phyloP scores from a whole-genome alignment of 192 early-diverging fungal species.

The Gamsiella multidivaricata region DNA sequence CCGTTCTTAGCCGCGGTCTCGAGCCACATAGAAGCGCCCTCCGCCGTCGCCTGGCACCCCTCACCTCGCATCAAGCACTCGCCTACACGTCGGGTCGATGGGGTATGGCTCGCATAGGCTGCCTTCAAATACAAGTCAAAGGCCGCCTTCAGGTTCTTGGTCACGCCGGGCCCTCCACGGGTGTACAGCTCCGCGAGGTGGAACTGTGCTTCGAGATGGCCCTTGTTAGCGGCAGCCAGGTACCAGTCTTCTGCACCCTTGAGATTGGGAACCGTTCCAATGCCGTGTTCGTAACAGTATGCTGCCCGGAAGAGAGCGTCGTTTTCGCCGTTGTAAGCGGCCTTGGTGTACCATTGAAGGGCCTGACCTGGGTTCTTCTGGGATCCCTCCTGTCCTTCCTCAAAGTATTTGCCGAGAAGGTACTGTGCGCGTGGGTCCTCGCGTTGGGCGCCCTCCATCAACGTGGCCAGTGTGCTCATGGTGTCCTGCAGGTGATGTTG shows the following conservation, averaged over 20 bases:
- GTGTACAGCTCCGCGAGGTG: slow-evolving; percentile 63
- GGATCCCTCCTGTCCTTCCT: slow-evolving; percentile 74
- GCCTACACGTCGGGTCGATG: slow-evolving; percentile 42
- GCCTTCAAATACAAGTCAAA: slow-evolving; percentile 72
- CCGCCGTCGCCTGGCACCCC: slow-evolving; percentile 50
- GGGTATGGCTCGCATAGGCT: slow-evolving; percentile 64
- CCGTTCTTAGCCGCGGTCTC: slow-evolving; percentile 52
- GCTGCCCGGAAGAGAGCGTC: slow-evolving; percentile 76
- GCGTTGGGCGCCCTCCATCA: slow-evolving; percentile 60
- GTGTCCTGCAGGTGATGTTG: no score
- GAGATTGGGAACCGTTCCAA: slow-evolving; percentile 59
- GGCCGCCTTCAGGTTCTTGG: slow-evolving; percentile 63
- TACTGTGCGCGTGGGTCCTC: slow-evolving; percentile 66
- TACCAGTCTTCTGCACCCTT: slow-evolving; percentile 71
- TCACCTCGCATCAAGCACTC: slow-evolving; percentile 52
- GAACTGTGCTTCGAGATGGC: slow-evolving; percentile 66
- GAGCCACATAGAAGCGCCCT: slow-evolving; percentile 52
- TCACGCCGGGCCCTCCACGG: slow-evolving; percentile 68
- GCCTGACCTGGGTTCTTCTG: slow-evolving; percentile 60
- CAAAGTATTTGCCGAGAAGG: slow-evolving; percentile 87
- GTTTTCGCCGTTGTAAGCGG: slow-evolving; percentile 69
- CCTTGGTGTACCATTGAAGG: slow-evolving; percentile 67
- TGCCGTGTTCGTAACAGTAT: slow-evolving; percentile 75
- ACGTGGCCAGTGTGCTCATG: slow-evolving; percentile 25
- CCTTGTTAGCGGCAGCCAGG: slow-evolving; percentile 69